Evolutionary conservation across 2,329 filamentous ascomycete genomes (phyloP), one percentile per base, ranked within the genome.

Genomic region (Fusarium sp.): DNA sequence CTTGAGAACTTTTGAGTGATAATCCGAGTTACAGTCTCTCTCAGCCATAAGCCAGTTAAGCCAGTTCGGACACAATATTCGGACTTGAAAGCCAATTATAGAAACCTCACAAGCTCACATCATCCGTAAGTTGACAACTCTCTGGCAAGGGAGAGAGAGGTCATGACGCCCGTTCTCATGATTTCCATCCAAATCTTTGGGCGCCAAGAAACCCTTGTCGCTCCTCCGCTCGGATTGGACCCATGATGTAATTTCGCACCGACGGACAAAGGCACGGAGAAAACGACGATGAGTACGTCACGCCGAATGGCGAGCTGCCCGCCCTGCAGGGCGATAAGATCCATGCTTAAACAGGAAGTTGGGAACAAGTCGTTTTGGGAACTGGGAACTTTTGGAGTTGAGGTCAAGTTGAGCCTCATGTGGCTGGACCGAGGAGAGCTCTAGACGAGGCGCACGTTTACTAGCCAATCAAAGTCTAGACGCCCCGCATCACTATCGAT

Each of bases 261-360:
- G 38, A 16, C 29, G 38, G 22, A 54, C 7, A 29, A 62, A 27
- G 34, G 27, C 57, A 27, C 18, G 29, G 24, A 22, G 38, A 35
- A 67, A 42, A 20, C 18, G 31, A 24, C 20, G 24, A 42, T 24
- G 37, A 13, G 50, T 73, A 47, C 66, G 72, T 74, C 72, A 74
- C 47, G 56, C 58, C 10, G 40, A 31, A 3, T 62, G 31, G 64
- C 65, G 42, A 57, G 56, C 70, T 67, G 50, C n/a, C n/a, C n/a
- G 5, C 50, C 24, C 61, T 74, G 64, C 59, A 69, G 3, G 40
- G 58, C 52, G 38, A 72, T 31, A 40, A 59, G 18, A 52, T 64
- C 66, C 72, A 76, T 74, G 62, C 74, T 76, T 27, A 69, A 76
- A 77, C 13, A 50, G 74, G 74, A 59, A 76, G 66, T 61, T 74